phyloP scores from a whole-genome alignment of 768 basidiomycete genomes.

The Lentinula sp. region DNA sequence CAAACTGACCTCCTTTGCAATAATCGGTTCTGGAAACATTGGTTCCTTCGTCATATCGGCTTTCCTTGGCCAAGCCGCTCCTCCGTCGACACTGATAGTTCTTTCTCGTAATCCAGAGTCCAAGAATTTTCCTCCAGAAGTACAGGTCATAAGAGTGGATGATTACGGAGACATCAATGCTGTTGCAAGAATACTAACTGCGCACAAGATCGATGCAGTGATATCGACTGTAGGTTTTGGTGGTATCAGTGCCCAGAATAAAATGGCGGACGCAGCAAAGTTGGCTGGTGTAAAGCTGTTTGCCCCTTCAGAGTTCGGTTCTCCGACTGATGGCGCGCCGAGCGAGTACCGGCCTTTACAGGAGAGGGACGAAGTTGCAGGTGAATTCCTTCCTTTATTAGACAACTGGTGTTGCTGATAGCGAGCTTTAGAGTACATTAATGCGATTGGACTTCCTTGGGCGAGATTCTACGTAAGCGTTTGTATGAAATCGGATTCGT shows the following conservation, averaged over 20 bases:
- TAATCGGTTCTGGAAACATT: conserved; percentile 24
- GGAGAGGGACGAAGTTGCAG: conserved; percentile 21
- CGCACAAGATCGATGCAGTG: conserved; percentile 27
- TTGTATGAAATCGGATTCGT: background rate
- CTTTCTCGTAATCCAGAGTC: conserved; percentile 10
- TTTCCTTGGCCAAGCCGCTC: background rate
- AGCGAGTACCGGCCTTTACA: conserved; percentile 14
- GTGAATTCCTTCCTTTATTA: conserved; percentile 11
- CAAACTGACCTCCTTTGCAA: conserved; percentile 25
- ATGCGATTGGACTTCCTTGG: conserved; percentile 21
- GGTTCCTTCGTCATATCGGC: conserved; percentile 15
- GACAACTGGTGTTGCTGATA: background rate
- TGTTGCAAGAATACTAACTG: conserved; percentile 19
- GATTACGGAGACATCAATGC: conserved; percentile 20
- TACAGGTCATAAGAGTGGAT: conserved; percentile 17
- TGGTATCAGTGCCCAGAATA: conserved; percentile 16
- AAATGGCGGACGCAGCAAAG: conserved; percentile 28
- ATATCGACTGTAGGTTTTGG: conserved; percentile 23
- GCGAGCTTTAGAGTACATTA: conserved; percentile 17
- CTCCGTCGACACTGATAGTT: conserved; percentile 8
- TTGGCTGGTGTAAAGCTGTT: conserved; percentile 30
- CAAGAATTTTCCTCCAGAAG: conserved; percentile 14
- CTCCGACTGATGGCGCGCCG: conserved; percentile 25
- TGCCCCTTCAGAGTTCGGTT: conserved; percentile 31
- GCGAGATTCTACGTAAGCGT: conserved; percentile 25